Percentiles rank a stretch among this genome's conserved stretches.
These are phyloP conservation scores for Flaveria floridana DNA, from an alignment of 140 eudicot genomes.

Conservation along the genomic window DNA sequence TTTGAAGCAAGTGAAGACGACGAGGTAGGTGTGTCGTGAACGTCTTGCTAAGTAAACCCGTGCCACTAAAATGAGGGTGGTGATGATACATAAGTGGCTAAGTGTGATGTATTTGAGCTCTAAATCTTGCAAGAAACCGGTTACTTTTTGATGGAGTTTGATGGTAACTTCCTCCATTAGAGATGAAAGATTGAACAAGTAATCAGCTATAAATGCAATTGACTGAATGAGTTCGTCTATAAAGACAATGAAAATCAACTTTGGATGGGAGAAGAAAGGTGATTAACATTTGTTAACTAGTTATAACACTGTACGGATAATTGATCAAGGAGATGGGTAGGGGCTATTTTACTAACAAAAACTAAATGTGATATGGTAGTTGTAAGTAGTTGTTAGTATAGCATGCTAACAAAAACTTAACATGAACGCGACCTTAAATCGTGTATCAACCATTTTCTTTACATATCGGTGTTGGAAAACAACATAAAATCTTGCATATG, in stretches of 20 bases:
- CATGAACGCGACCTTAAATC: too few species aligned
- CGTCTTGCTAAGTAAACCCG: constrained; percentile 44
- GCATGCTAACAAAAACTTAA: too few species aligned
- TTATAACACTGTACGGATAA: not conserved
- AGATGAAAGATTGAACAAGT: not conserved
- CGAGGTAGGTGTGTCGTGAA: constrained; percentile 53
- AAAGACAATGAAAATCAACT: constrained; percentile 5
- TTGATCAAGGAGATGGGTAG: not conserved
- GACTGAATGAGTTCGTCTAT: not conserved
- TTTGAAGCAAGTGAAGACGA: constrained; percentile 66
- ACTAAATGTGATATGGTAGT: too few species aligned
- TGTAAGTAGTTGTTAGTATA: too few species aligned
- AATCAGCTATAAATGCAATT: not conserved
- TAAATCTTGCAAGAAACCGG: constrained; percentile 12
- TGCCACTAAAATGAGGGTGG: constrained; percentile 39
- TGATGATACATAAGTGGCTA: constrained; percentile 20
- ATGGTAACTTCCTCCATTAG: not conserved
- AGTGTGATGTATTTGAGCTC: constrained; percentile 18
- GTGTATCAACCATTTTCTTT: too few species aligned
- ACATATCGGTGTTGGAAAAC: too few species aligned
- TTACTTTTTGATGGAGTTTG: constrained; percentile 17
- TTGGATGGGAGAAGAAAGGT: not conserved
- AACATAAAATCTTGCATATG: too few species aligned
- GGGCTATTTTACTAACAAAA: not conserved
- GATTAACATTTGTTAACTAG: not conserved